Evolutionary conservation across 2,329 filamentous ascomycete species (phyloP).

Genomic region (Neofusicoccum laricinum): DNA sequence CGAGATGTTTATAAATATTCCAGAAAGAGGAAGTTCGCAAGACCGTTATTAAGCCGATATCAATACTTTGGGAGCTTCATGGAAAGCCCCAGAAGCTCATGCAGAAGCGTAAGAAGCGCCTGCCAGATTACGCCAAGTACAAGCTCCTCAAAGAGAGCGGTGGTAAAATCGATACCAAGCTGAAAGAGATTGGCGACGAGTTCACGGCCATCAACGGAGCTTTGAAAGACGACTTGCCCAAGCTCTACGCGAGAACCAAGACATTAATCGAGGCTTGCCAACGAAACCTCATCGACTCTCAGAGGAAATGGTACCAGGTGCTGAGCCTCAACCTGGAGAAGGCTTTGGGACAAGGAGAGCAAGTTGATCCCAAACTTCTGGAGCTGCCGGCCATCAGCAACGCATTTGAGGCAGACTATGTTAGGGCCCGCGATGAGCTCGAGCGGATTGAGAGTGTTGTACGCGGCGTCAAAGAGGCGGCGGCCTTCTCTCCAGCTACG

Average conservation of each 20-base stretch:
- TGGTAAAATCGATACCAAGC: constrained; percentile 84
- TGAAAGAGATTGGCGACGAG: constrained; percentile 78
- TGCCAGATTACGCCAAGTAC: constrained; percentile 81
- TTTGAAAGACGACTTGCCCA: constrained; percentile 86
- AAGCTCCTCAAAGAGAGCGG: constrained; percentile 74
- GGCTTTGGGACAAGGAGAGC: constrained; percentile 32
- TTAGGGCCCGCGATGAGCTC: constrained; percentile 69
- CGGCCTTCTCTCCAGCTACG: constrained; percentile 57
- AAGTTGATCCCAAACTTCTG: constrained; percentile 52
- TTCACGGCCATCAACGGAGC: constrained; percentile 91
- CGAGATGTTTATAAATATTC: background rate
- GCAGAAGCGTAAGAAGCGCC: constrained; percentile 91
- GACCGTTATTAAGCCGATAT: constrained; percentile 81
- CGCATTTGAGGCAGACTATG: constrained; percentile 76
- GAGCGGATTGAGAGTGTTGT: constrained; percentile 68
- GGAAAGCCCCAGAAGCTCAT: constrained; percentile 83
- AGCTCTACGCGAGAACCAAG: constrained; percentile 76
- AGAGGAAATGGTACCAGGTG: constrained; percentile 76
- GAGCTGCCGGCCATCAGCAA: constrained; percentile 71
- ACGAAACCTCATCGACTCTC: constrained; percentile 78
- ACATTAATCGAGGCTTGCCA: constrained; percentile 81
- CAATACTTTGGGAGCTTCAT: constrained; percentile 74
- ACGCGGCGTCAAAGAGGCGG: constrained; percentile 68
- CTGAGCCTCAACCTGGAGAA: constrained; percentile 66
- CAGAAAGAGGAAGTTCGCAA: constrained; percentile 60